phyloP scores from a whole-genome alignment of 2,329 filamentous ascomycete genomes.

The Helotiales sp. region DNA sequence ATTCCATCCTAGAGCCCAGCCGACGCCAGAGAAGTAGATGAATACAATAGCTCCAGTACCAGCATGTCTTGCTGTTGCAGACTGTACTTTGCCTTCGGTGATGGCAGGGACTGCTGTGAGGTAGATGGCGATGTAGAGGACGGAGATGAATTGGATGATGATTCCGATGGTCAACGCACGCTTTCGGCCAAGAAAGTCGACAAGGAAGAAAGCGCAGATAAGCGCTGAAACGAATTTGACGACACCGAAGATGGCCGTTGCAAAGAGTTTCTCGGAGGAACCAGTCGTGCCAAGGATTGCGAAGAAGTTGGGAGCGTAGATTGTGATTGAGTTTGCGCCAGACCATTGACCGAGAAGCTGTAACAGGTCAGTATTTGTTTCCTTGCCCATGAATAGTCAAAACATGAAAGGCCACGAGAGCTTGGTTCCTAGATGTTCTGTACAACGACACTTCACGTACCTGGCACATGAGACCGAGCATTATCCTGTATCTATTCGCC shows the following conservation, averaged over 20 bases:
- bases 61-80: slow-evolving; percentile 48
- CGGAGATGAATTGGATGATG: slow-evolving; percentile 57
- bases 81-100: slow-evolving; percentile 48
- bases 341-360: slow-evolving; percentile 62
- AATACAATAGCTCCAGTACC: slow-evolving; percentile 70
- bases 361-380: too few species aligned
- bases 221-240: slow-evolving; percentile 70
- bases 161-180: slow-evolving; percentile 62
- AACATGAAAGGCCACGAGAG: too few species aligned
- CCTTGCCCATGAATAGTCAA: too few species aligned
- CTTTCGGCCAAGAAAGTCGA: slow-evolving; percentile 78
- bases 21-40: slow-evolving; percentile 69
- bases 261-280: slow-evolving; percentile 66
- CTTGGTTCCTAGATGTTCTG: neutral
- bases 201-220: slow-evolving; percentile 73
- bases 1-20: slow-evolving; percentile 74
- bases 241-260: slow-evolving; percentile 75
- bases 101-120: slow-evolving; percentile 61
- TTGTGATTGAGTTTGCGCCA: slow-evolving; percentile 71
- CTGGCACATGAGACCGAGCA: slow-evolving; percentile 67
- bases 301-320: slow-evolving; percentile 76
- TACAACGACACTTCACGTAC: slow-evolving; percentile 53
- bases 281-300: slow-evolving; percentile 69
- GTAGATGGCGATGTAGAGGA: slow-evolving; percentile 64
- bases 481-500: slow-evolving; percentile 72